A percentile compares a stretch with the other conserved stretches of the same genome.
Conservation (phyloP, 768 basidiomycete genomes). For the Scleroderma bovista region DNA sequence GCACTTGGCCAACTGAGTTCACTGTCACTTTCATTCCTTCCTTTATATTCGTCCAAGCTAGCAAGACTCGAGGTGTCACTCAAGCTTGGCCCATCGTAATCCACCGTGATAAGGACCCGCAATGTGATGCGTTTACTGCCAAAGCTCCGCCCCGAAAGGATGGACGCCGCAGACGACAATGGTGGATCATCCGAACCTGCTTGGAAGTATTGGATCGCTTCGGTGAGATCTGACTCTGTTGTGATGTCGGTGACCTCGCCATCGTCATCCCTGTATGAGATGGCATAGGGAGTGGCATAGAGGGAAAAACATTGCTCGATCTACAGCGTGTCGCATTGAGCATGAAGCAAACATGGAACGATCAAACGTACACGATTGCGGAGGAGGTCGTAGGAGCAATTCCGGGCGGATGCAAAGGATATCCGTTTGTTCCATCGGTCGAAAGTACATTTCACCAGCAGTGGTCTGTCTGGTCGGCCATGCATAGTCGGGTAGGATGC, state of each 20-base stretch:
- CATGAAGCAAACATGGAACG: neutral
- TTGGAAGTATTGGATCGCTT: slow-evolving; percentile 85
- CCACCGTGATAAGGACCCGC: slow-evolving; percentile 69
- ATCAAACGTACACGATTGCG: slow-evolving; percentile 57
- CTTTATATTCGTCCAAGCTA: slow-evolving; percentile 69
- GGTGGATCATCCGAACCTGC: slow-evolving; percentile 70
- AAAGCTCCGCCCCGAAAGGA: slow-evolving; percentile 60
- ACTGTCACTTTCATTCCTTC: slow-evolving; percentile 52
- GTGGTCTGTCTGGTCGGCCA: slow-evolving; percentile 62
- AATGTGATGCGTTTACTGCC: slow-evolving; percentile 69
- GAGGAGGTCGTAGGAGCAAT: slow-evolving; percentile 73
- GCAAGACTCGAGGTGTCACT: slow-evolving; percentile 83
- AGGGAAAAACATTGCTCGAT: slow-evolving; percentile 83
- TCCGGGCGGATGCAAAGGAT: slow-evolving; percentile 71
- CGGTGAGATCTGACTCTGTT: slow-evolving; percentile 70
- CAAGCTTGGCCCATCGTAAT: slow-evolving; percentile 87
- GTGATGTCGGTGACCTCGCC: slow-evolving; percentile 68
- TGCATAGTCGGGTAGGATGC: slow-evolving; percentile 21
- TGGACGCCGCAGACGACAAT: slow-evolving; percentile 66
- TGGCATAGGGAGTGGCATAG: slow-evolving; percentile 58
- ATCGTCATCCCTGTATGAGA: slow-evolving; percentile 87
- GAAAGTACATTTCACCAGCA: slow-evolving; percentile 81
- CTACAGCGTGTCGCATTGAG: slow-evolving; percentile 33
- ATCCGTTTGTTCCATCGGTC: slow-evolving; percentile 72
- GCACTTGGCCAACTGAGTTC: slow-evolving; percentile 41